phyloP scores from a whole-genome alignment of 768 basidiomycete species.

The Leccinum obscurum region DNA sequence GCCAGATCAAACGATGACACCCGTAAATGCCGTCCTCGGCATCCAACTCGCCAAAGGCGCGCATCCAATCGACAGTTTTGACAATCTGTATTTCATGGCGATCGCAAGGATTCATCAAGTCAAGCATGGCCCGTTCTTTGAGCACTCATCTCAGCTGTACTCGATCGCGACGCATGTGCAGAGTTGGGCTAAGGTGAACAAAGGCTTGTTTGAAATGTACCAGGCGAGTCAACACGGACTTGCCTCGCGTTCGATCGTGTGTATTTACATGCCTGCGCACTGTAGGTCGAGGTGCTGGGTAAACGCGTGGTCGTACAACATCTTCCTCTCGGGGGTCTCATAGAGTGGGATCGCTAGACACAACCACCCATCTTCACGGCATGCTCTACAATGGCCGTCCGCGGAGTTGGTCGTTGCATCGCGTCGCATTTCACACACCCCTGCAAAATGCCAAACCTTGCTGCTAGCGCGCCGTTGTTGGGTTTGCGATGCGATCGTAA shows the following conservation, averaged over 20 bases:
- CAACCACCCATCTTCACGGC: background rate
- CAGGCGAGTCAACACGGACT: constrained; percentile 48
- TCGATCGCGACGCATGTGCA: constrained; percentile 86
- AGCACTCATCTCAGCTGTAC: constrained; percentile 88
- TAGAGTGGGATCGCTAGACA: constrained; percentile 57
- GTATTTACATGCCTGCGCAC: constrained; percentile 6
- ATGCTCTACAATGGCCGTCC: constrained; percentile 7
- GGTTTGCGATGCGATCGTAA: background rate
- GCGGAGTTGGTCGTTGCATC: constrained; percentile 18
- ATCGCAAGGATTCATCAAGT: constrained; percentile 78
- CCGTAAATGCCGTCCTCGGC: constrained; percentile 64
- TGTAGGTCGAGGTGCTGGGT: constrained; percentile 83
- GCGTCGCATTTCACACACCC: constrained; percentile 20
- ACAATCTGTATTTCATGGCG: constrained; percentile 80
- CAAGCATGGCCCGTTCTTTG: constrained; percentile 86
- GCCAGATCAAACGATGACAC: constrained; percentile 61
- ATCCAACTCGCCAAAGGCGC: constrained; percentile 39
- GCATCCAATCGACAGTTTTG: constrained; percentile 31
- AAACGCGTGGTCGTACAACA: constrained; percentile 98
- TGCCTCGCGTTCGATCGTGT: background rate
- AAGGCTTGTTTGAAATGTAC: constrained; percentile 95
- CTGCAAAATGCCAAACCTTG: constrained; percentile 9
- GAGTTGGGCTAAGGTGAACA: constrained; percentile 89
- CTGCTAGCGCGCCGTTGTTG: constrained; percentile 2
- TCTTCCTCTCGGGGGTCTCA: constrained; percentile 77